Conservation (phyloP, 495 filamentous ascomycete species). For the Penicillium cataractarum region DNA sequence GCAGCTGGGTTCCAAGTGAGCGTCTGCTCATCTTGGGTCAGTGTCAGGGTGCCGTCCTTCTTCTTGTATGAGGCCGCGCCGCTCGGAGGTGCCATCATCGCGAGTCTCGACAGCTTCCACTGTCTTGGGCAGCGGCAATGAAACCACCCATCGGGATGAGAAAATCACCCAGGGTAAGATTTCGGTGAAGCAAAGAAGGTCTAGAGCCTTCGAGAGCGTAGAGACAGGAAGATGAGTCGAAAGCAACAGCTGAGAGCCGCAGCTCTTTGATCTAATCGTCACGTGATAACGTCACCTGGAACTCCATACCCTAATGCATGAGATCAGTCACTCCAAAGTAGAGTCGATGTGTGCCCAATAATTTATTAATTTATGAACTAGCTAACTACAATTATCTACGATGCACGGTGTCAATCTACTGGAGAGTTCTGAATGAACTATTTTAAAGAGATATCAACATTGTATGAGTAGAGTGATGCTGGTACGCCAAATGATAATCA, state of each 20-base stretch:
- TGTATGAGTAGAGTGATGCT: conserved; percentile 20
- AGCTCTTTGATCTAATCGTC: conserved; percentile 20
- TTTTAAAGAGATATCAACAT: background rate
- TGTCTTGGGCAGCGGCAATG: conserved; percentile 42
- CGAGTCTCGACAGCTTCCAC: conserved; percentile 48
- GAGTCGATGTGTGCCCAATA: background rate
- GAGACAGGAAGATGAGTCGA: conserved; percentile 15
- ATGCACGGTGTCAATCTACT: background rate
- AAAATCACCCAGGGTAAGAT: conserved; percentile 25
- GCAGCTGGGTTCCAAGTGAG: conserved; percentile 76
- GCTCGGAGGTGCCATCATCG: conserved; percentile 60
- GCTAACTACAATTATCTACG: too few species aligned
- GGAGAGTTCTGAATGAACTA: background rate
- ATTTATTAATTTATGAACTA: background rate
- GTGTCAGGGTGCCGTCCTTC: conserved; percentile 82
- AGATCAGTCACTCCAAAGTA: background rate
- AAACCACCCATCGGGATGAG: conserved; percentile 51
- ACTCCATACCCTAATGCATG: background rate
- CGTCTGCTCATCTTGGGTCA: conserved; percentile 68
- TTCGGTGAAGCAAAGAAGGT: conserved; percentile 28
- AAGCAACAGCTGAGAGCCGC: conserved; percentile 22
- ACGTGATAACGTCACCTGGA: conserved; percentile 18
- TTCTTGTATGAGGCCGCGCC: conserved; percentile 89
- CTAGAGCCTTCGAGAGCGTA: conserved; percentile 26
- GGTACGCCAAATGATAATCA: conserved; percentile 20